Evolutionary conservation across 345 rosid genomes (phyloP), one percentile per base, ranked within the genome.

Genomic region (Salix viminalis): DNA sequence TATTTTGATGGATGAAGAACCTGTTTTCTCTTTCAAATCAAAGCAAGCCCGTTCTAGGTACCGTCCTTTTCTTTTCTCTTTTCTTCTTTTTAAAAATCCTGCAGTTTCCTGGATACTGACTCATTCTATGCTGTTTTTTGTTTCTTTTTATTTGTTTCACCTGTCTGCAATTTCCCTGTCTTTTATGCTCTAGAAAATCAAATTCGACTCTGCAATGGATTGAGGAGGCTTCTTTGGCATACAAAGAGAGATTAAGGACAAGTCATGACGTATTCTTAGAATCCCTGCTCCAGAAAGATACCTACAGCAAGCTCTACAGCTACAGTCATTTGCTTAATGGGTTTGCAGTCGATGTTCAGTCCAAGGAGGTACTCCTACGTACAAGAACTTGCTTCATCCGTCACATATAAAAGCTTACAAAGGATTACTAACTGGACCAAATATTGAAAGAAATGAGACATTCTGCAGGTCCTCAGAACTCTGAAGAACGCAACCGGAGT

Each of bases 241-340:
- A 79, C 76, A 85, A 81, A 75, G 76, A 85, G 77, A 76, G 39
- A 61, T 71, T 83, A 65, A 44, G 71, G 41, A 66, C 60, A 9
- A 56, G 74, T 37, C 88, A 85, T 70, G 80, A 84, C 76, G 50
- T 24, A 26, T 79, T 85, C 74, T 70, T 85, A 50, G 82, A 78
- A 26, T 75, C 85, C 70, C 62, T 69, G 71, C 82, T 83, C 32
- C 75, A 54, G 7, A 71, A 77, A n/a, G 83, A 75, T 72, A 74
- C 67, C 19, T 84, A 83, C 73, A 77, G 79, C 41, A 84, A 87
- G 64, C 86, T 84, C 77, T 85, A 87, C 44, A 87, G 89, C 77
- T 87, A 81, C 70, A 83, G 86, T 67, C 86, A 87, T 81, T 73
- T 87, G 77, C 76, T 84, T 21, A 87, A 81, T 62, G 89, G 89